Base-by-base conservation (phyloP, 2,329 filamentous ascomycete genomes). In the Claviceps maximensis region DNA sequence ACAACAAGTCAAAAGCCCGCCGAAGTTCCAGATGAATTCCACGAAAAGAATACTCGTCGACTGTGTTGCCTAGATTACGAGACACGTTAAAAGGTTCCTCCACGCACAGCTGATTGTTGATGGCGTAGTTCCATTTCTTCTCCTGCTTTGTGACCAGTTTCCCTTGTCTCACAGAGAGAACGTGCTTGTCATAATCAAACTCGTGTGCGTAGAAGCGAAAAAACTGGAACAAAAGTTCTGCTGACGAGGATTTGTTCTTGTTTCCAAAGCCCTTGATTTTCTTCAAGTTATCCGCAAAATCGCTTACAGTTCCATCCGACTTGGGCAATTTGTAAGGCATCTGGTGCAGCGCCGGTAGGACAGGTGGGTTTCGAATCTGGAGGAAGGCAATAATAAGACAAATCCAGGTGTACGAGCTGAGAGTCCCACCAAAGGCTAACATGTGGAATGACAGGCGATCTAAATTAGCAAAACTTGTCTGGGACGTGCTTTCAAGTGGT, bases 371-470 rank as follows among this genome's bases (percentile, higher is more conserved):
- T 61, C 89, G 83, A 50, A 89, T 86, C 69, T 98, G 93, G 27
- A 98, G 77, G 64, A 97, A 98, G 60, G 89, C 94, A 65, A 98
- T 86, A 59, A 97, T 95, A 76, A 98, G 82, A 69, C 93, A 98
- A 65, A 97, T 97, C 93, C 93, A 98, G 23, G 93, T 96, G 66
- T 98, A 98, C 19, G 93, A 98, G 69, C 91, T 97, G 55, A 98
- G 76, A 7, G 93, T 98, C 54, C 89, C 90, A 57, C 93, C 90
- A 65, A 89, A 89, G 54, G 87, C 93, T 94, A 65, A 17, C 36
- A 42, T 49, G 27, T 33, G 9, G 17, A 23, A 15, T 13, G 21
- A 19, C 19, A 10, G 2, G 10, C n/a, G 15, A 38, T 47, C 42
- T n/a, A n/a, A n/a, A 57, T 66, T 54, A 65, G 64, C 44, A 48